Evolutionary conservation across 2,329 filamentous ascomycete species (phyloP).

Genomic region (Hypoxylon sp.): DNA sequence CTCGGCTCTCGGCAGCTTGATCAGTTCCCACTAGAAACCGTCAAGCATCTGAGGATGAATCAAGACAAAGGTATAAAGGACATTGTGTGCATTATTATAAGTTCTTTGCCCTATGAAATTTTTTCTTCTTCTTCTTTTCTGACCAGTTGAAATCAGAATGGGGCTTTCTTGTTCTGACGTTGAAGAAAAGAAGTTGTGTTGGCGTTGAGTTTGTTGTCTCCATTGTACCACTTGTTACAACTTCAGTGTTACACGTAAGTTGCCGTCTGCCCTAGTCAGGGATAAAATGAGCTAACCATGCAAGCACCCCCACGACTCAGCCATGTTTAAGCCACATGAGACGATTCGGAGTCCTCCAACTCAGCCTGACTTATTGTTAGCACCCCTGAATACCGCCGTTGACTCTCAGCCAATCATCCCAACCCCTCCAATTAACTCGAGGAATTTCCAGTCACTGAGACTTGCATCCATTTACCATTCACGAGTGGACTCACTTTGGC

Average conservation of each 20-base stretch:
- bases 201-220: conserved; percentile 24
- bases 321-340: conserved; percentile 32
- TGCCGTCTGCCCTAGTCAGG: neutral
- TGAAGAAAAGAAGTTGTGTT: conserved; percentile 17
- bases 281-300: conserved; percentile 19
- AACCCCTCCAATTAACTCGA: conserved; percentile 40
- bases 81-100: neutral
- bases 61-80: neutral
- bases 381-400: too few relatives aligned
- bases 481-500: conserved; percentile 23
- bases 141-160: neutral
- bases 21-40: neutral
- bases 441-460: conserved; percentile 22
- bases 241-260: conserved; percentile 24
- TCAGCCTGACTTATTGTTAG: neutral
- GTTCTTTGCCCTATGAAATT: neutral
- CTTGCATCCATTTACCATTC: conserved; percentile 4
- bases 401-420: conserved; percentile 34
- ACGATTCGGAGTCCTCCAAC: conserved; percentile 24
- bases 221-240: conserved; percentile 15
- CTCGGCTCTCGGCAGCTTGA: conserved; percentile 26
- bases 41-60: conserved; percentile 5
- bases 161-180: neutral
- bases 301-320: conserved; percentile 24
- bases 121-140: neutral